Evolutionary conservation across 2,329 filamentous ascomycete species (phyloP).

Genomic region (Fusarium multiceps): DNA sequence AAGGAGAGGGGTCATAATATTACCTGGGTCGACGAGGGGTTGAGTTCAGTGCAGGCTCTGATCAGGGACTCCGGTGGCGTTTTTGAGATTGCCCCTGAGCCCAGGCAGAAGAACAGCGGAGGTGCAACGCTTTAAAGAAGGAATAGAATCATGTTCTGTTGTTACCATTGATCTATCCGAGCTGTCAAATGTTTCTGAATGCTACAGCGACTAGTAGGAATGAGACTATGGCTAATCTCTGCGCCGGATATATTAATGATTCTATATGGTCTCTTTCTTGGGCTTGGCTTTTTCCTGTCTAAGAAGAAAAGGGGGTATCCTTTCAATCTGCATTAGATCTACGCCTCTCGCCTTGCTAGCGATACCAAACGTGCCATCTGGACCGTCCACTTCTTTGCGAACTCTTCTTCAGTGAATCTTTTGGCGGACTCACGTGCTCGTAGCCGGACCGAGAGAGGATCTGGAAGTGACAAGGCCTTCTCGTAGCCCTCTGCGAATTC

Average conservation of each 20-base stretch:
- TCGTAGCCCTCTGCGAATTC: slow-evolving; percentile 87
- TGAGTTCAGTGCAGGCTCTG: slow-evolving; percentile 74
- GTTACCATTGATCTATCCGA: background rate
- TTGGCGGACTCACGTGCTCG: slow-evolving; percentile 82
- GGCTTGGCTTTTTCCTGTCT: slow-evolving; percentile 12
- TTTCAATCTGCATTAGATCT: slow-evolving; percentile 43
- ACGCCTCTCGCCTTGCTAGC: slow-evolving; percentile 47
- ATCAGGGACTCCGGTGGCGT: slow-evolving; percentile 69
- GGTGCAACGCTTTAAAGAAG: slow-evolving; percentile 62
- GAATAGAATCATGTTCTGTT: background rate
- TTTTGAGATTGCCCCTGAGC: slow-evolving; percentile 83
- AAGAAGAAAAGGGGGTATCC: slow-evolving; percentile 52
- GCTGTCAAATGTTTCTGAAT: background rate
- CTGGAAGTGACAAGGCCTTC: slow-evolving; percentile 76
- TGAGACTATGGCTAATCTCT: background rate
- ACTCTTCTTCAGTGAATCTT: slow-evolving; percentile 89
- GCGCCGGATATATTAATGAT: slow-evolving; percentile 17
- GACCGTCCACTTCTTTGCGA: slow-evolving; percentile 79
- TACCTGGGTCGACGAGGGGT: slow-evolving; percentile 71
- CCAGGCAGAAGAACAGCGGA: slow-evolving; percentile 76
- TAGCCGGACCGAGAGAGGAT: slow-evolving; percentile 78
- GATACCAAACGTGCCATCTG: slow-evolving; percentile 79
- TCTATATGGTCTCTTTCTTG: slow-evolving; percentile 28
- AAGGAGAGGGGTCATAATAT: slow-evolving; percentile 75
- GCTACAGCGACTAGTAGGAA: background rate